phyloP scores from a whole-genome alignment of 2,329 filamentous ascomycete species.

The Claviceps cyperi region DNA sequence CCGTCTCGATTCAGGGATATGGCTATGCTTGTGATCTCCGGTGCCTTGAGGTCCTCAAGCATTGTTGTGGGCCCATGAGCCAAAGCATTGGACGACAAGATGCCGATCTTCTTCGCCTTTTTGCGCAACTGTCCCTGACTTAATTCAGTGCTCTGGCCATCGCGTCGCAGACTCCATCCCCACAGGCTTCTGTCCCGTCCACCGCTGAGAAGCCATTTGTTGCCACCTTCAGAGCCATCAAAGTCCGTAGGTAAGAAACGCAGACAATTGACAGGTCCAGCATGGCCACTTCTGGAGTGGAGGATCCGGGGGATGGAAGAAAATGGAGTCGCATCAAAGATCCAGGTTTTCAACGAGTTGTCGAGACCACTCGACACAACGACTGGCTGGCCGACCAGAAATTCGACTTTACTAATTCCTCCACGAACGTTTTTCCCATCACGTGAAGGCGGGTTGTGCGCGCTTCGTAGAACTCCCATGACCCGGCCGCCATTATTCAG shows the following conservation, averaged over 20 bases:
- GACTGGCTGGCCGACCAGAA: constrained; percentile 76
- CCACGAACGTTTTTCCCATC: constrained; percentile 45
- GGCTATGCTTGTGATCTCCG: constrained; percentile 82
- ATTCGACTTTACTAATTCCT: constrained; percentile 78
- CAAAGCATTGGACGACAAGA: constrained; percentile 43
- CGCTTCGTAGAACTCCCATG: constrained; percentile 72
- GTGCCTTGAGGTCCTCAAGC: constrained; percentile 68
- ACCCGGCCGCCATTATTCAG: constrained; percentile 78
- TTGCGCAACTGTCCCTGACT: constrained; percentile 82
- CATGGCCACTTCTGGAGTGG: constrained; percentile 78
- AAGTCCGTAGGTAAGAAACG: constrained; percentile 78
- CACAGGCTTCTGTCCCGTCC: constrained; percentile 83
- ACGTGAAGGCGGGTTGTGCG: constrained; percentile 61
- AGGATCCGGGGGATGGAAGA: constrained; percentile 73
- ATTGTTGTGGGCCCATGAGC: constrained; percentile 47
- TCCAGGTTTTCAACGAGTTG: constrained; percentile 91
- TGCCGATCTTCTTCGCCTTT: constrained; percentile 78
- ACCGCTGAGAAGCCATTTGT: constrained; percentile 89
- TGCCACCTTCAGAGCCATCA: constrained; percentile 73
- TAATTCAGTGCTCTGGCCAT: constrained; percentile 85
- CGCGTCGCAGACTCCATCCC: constrained; percentile 89
- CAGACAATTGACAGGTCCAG: constrained; percentile 68
- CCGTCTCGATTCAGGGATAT: constrained; percentile 89
- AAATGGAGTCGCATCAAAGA: constrained; percentile 86
- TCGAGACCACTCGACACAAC: constrained; percentile 83